phyloP scores from a whole-genome alignment of 495 filamentous ascomycete genomes.

The Neurospora africana region DNA sequence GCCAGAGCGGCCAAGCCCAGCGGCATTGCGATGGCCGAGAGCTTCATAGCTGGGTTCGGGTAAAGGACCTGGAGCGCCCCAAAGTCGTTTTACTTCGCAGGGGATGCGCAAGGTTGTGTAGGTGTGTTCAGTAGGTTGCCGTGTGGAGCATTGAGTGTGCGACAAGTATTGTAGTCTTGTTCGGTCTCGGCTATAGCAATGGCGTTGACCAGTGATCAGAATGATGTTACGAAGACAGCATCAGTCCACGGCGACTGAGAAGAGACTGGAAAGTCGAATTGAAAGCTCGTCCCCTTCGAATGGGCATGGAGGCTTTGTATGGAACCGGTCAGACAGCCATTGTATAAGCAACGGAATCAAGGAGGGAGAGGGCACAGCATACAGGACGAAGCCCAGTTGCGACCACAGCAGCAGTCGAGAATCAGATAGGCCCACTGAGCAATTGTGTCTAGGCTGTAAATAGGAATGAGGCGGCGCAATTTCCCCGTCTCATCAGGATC shows the following conservation, averaged over 20 bases:
- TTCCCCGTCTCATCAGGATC: neutral
- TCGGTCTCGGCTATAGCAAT: neutral
- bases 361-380: neutral
- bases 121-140: neutral
- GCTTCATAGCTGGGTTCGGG: constrained; percentile 29
- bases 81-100: neutral
- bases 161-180: neutral
- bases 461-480: neutral
- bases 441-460: neutral
- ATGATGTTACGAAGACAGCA: neutral
- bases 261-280: neutral
- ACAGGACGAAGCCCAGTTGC: neutral
- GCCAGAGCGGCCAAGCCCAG: constrained; percentile 33
- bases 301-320: neutral
- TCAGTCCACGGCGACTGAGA: neutral
- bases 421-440: neutral
- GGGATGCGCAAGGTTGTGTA: neutral
- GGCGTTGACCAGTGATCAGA: neutral
- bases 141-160: neutral
- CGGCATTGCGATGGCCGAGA: constrained; percentile 21
- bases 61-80: constrained; percentile 1
- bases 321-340: neutral
- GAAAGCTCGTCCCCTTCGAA: neutral
- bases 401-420: neutral
- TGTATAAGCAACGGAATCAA: neutral